Evolutionary conservation across 2,329 filamentous ascomycete genomes (phyloP), one percentile per base, ranked within the genome.

Genomic region (Fusarium sp.): DNA sequence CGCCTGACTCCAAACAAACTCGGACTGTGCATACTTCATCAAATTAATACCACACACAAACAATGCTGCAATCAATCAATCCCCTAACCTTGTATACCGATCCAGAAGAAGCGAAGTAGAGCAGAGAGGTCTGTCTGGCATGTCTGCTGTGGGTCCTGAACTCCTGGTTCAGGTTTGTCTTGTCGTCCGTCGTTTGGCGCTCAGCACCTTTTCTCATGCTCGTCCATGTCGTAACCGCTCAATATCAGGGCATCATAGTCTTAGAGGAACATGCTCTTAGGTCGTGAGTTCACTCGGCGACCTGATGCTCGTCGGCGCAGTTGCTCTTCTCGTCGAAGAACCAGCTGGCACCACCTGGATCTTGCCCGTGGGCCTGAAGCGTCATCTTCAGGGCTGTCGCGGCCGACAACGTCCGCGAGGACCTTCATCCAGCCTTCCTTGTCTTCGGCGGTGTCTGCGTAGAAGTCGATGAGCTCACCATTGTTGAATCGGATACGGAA

Each of bases 401-500:
- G 90, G 38, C 89, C 88, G 69, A 90, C 87, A 62, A 91, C 87
- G 50, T 98, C 95, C 4, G 89, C 89, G 24, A 99, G 90, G 16
- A 94, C 93, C 81, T 91, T 92, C 93, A 99, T 96, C 96, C 96
- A 99, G 64, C 91, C 93, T 54, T 98, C 94, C 85, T 98, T 99
- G 80, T 96, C 93, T 42, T 90, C 90, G 2, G 92, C 90, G 35
- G 91, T 95, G 83, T 98, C 96, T 79, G 96, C 96, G 80, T 99
- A 98, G 82, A 98, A 98, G 86, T 98, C 96, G 80, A 99, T 99
- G 73, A 98, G 92, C 84, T 99, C 96, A 71, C 96, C 96, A 79
- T 99, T 99, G 81, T 94, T 97, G 84, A 99, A 99, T 67, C 96
- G 94, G 81, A 99, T 97, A 45, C 96, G 94, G 92, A 99, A 99